Evolutionary conservation across 257 asterid genomes (phyloP).

Genomic region (Pogostemon cablin): DNA sequence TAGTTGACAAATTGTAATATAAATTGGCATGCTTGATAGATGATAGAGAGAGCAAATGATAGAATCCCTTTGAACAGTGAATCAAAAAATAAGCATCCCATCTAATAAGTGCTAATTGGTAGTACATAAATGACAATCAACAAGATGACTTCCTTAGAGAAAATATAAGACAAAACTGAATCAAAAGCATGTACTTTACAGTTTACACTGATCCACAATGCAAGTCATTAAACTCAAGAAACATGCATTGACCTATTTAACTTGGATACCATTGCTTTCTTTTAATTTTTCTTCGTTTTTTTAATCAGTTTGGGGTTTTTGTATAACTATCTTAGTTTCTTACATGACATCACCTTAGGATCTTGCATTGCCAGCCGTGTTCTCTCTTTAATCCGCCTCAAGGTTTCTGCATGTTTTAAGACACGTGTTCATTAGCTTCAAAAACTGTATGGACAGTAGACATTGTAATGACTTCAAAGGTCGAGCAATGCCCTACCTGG

Average conservation of each 20-base stretch:
- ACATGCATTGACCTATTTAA: not conserved
- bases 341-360: slow-evolving; percentile 99
- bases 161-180: not conserved
- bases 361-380: slow-evolving; percentile 96
- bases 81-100: not conserved
- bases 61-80: not conserved
- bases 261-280: slow-evolving; percentile 27
- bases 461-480: not conserved
- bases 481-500: slow-evolving; percentile 56
- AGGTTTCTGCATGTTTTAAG: slow-evolving; percentile 65
- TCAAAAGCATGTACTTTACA: not conserved
- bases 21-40: slow-evolving; percentile 4
- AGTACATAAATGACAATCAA: not conserved
- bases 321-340: slow-evolving; percentile 41
- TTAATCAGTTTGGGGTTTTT: slow-evolving; percentile 13
- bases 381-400: slow-evolving; percentile 76
- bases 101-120: not conserved
- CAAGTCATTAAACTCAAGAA: slow-evolving; percentile 7
- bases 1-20: slow-evolving; percentile 17
- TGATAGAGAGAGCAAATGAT: slow-evolving; percentile 6
- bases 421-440: not conserved
- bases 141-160: not conserved
- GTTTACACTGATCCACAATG: too few species aligned
- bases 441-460: not conserved
- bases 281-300: not conserved